A percentile compares a stretch with the other conserved stretches of the same genome.
Conservation (phyloP, 2,329 filamentous ascomycete species). For the Trichoderma guizhouense region DNA sequence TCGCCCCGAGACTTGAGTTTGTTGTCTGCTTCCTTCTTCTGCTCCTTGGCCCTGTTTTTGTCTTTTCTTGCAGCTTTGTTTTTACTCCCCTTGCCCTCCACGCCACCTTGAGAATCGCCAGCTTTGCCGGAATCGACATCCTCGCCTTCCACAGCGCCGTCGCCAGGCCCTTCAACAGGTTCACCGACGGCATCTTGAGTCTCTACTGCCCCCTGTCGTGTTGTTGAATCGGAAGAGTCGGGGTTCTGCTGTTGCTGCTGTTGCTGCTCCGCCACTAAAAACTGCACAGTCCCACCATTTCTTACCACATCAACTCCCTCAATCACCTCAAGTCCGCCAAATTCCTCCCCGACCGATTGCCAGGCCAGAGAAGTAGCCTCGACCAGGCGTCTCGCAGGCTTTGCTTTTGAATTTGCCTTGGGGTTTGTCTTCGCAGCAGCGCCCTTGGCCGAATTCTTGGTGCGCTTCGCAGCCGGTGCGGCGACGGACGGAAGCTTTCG, state of each 20-base stretch:
- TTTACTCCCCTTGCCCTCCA: constrained; percentile 30
- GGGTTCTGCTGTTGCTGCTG: constrained; percentile 15
- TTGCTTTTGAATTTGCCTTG: constrained; percentile 20
- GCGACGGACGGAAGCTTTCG: constrained; percentile 36
- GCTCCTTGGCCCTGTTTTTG: constrained; percentile 27
- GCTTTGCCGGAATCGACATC: constrained; percentile 32
- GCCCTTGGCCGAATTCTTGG: constrained; percentile 29
- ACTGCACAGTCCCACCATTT: constrained; percentile 56
- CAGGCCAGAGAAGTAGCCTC: constrained; percentile 51
- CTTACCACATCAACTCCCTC: constrained; percentile 84
- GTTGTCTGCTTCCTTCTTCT: constrained; percentile 33
- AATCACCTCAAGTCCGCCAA: constrained; percentile 87
- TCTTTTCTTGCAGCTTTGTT: constrained; percentile 31
- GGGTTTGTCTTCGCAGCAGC: constrained; percentile 13
- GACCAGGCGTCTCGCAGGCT: constrained; percentile 32
- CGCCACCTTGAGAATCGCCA: constrained; percentile 31
- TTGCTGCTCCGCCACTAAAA: constrained; percentile 41
- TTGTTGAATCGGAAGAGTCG: constrained; percentile 23
- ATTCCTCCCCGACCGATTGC: constrained; percentile 85
- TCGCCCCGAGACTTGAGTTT: constrained; percentile 5
- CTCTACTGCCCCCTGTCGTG: not conserved
- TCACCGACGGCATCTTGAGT: constrained; percentile 39
- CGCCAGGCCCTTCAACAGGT: constrained; percentile 65
- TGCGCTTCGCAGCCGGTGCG: constrained; percentile 36
- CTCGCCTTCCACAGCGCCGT: constrained; percentile 38